These are phyloP conservation scores for Candida albicans DNA, from an alignment of 1,139 yeast genomes.

Conservation along the genomic window DNA sequence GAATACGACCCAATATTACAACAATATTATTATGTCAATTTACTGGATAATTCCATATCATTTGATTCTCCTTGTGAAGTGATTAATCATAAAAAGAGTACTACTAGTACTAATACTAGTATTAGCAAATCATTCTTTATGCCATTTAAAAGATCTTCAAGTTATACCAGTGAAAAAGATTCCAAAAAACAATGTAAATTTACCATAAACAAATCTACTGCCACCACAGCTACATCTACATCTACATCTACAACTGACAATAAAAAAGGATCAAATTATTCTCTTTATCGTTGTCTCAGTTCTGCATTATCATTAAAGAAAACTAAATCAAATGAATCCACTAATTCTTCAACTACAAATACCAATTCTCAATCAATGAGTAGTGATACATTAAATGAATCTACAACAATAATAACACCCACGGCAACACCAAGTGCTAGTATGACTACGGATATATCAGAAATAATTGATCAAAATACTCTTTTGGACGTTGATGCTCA, in stretches of 20 bases:
- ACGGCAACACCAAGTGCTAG: not conserved
- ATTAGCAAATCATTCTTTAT: conserved; percentile 2
- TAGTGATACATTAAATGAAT: not conserved
- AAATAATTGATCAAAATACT: not conserved
- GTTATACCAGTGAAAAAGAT: not conserved
- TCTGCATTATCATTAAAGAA: conserved; percentile 19
- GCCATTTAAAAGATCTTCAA: conserved; percentile 1
- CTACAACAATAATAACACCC: not conserved
- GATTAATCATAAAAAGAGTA: conserved; percentile 11
- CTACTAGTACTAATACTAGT: no score
- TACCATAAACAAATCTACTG: not conserved
- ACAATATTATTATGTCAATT: conserved; percentile 39
- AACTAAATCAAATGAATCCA: conserved; percentile 16
- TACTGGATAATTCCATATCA: conserved; percentile 30
- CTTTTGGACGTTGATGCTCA: conserved; percentile 1
- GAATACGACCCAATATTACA: conserved; percentile 34
- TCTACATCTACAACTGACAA: not conserved
- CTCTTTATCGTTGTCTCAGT: conserved; percentile 17
- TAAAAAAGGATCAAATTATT: not conserved
- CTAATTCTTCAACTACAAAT: not conserved
- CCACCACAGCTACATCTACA: no score
- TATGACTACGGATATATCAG: conserved; percentile 1
- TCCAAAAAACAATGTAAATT: no score
- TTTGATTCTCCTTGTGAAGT: conserved; percentile 48
- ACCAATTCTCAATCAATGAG: not conserved